Conservation (phyloP, 2,329 filamentous ascomycete genomes). For the Diaporthe sp. region DNA sequence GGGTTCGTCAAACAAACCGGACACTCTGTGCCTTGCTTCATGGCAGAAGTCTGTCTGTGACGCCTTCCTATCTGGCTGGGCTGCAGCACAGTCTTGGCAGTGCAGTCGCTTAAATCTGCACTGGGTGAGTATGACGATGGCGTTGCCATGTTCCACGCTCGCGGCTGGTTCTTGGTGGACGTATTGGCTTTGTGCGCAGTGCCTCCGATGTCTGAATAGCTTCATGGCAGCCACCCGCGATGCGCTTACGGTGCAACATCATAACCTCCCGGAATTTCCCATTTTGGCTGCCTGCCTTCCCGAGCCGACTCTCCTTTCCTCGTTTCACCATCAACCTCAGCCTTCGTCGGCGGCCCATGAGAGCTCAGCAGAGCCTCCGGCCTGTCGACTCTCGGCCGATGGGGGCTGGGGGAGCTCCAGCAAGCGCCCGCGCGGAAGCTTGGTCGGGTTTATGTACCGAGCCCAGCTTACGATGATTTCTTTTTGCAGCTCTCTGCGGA, state of each 20-base stretch:
- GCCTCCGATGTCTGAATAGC: slow-evolving; percentile 33
- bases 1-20: slow-evolving; percentile 8
- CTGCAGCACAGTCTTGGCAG: background rate
- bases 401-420: background rate
- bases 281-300: background rate
- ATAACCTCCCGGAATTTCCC: background rate
- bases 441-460: background rate
- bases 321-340: slow-evolving; percentile 21
- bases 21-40: background rate
- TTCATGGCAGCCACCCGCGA: slow-evolving; percentile 14
- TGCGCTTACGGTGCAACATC: background rate
- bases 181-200: background rate
- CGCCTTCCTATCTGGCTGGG: background rate
- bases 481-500: background rate
- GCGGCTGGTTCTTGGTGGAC: background rate
- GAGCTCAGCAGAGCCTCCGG: slow-evolving; percentile 1
- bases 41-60: background rate
- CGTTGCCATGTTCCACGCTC: background rate
- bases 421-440: background rate
- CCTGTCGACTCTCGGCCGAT: background rate
- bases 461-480: background rate
- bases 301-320: background rate
- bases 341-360: background rate
- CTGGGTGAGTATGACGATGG: slow-evolving; percentile 5
- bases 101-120: background rate